Base-by-base conservation (phyloP, 108 stramenopile species). In the Nannochloropsis gaditana region DNA sequence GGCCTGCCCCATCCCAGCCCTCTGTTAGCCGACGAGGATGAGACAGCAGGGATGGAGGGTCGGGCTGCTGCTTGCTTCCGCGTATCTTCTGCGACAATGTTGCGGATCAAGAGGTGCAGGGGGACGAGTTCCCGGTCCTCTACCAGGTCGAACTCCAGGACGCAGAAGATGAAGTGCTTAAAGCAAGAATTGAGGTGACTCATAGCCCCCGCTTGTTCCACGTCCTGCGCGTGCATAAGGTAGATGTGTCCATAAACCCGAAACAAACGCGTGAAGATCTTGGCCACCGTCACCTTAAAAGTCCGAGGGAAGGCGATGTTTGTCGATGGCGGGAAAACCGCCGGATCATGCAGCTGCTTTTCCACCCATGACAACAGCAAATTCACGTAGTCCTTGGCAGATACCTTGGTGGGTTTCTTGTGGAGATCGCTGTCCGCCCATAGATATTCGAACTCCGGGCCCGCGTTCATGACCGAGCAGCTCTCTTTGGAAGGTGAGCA, bases 101-200 rank as follows among this genome's bases (percentile, higher is more conserved):
- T 47, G 9, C 79, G 83, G 19, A 91, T 87, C 21, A 91, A 45
- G 5, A 84, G 87, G 44, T 89, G 83, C 84, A 91, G 84, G 2
- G 90, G 88, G 21, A 88, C 90, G 85, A 91, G 82, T 44, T 91
- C 90, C 59, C 83, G 45, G 44, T 82, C 79, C 45, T 86, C 50
- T 43, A 92, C 86, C 81, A 92, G 84, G 44, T 92, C 90, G 79
- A 90, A 92, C 85, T 90, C 89, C 21, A 90, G 82, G 31, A 45
- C 80, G 81, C 92, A 92, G 45, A 91, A 91, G 43, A 92, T 47
- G 47, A 92, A 92, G 90, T 92, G 92, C 89, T 92, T 92, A 91
- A 92, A 92, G 59, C 91, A 92, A 9, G 92, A 92, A 90, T 92
- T 92, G 17, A 92, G 88, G 80, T 92, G 92, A 9, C 90, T 84